Evolutionary conservation across 768 basidiomycete species (phyloP).

Genomic region (Rickenella mellea): DNA sequence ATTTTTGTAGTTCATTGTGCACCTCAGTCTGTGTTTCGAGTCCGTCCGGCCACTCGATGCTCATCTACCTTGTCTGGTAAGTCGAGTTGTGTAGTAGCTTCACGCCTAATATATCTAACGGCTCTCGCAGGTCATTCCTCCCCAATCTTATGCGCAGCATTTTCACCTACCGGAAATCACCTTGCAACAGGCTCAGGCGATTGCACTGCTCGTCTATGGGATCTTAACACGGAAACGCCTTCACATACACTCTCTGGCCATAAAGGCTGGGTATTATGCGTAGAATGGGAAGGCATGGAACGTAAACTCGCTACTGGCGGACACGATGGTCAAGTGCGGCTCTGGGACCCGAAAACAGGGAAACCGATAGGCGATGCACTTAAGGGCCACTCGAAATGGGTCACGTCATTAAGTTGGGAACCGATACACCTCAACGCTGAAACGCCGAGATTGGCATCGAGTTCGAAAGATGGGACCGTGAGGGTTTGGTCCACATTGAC

Average conservation of each 20-base stretch:
- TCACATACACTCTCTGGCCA: conserved; percentile 83
- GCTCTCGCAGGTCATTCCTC: conserved; percentile 81
- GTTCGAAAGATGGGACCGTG: conserved; percentile 93
- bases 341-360: conserved; percentile 93
- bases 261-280: conserved; percentile 92
- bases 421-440: conserved; percentile 85
- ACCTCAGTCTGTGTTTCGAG: conserved; percentile 92
- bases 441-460: conserved; percentile 81
- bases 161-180: conserved; percentile 86
- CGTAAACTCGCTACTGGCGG: conserved; percentile 87
- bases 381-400: conserved; percentile 93
- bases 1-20: conserved; percentile 83
- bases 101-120: background rate
- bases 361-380: conserved; percentile 82
- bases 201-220: conserved; percentile 88
- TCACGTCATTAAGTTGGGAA: conserved; percentile 92
- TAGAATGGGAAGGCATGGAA: conserved; percentile 95
- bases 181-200: conserved; percentile 96
- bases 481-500: conserved; percentile 83
- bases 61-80: conserved; percentile 83
- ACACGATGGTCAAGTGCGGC: conserved; percentile 79
- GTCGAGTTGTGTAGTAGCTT: conserved; percentile 11
- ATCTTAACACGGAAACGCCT: conserved; percentile 86
- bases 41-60: conserved; percentile 88
- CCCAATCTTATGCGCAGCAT: conserved; percentile 90